Evolutionary conservation across 2,329 filamentous ascomycete genomes (phyloP), one percentile per base, ranked within the genome.

Genomic region (Fusarium stilboides): DNA sequence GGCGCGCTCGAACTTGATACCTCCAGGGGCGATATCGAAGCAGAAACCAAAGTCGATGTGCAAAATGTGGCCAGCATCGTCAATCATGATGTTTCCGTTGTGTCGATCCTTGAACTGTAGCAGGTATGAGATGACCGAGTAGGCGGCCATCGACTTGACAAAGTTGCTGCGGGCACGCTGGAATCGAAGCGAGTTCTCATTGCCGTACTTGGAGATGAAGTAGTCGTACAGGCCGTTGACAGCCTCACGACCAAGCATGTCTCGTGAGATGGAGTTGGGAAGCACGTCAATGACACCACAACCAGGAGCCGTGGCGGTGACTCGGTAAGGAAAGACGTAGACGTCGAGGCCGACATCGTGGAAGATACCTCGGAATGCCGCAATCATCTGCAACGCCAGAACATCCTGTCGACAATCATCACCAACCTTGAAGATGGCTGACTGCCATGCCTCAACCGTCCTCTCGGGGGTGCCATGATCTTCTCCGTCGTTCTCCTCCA

Each of bases 11-110:
- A 99, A 99, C 74, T 94, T 95, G 76, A 99, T 94, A 63, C 97
- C 96, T 47, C 96, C 96, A 0, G 96, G 96, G 2, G 94, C 96
- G 73, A 99, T 98, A 77, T 99, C 97, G 81, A 99, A 99, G 83
- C 95, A 98, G 87, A 99, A 99, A 12, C 96, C 96, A 77, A 99
- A 99, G 79, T 99, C 96, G 73, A 99, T 98, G 83, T 99, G 96
- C 55, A 99, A 88, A 75, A 99, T 97, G 81, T 99, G 96, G 6
- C 97, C 96, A 1, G 92, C 93, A 76, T 98, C 95, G 79, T 99
- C 95, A 68, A 99, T 91, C 97, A 99, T 99, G 84, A 99, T 99
- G 84, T 99, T 99, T 66, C 96, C 96, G 79, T 99, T 99, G 83
- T 99, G 96, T 5, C 96, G 91, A 78, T 99, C 96, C 81, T 99